A percentile compares a stretch with the other conserved stretches of the same genome.
phyloP scores from a whole-genome alignment of 495 filamentous ascomycete species.

The Neurospora terricola region DNA sequence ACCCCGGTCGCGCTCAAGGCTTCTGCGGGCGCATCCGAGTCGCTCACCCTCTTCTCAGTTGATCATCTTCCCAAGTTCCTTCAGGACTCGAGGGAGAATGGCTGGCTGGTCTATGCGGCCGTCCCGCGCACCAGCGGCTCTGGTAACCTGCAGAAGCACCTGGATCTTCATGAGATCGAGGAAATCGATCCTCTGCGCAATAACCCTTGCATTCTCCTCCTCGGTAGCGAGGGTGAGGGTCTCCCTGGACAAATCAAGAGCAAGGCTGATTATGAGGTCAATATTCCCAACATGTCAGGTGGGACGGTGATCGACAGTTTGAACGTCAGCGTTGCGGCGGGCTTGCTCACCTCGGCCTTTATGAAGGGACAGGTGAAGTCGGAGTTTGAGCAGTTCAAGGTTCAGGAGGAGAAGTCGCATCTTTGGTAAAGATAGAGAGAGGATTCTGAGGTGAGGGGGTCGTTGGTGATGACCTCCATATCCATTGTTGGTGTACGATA shows the following conservation, averaged over 20 bases:
- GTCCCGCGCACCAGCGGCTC: constrained; percentile 39
- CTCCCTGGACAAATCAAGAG: constrained; percentile 49
- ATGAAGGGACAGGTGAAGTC: constrained; percentile 22
- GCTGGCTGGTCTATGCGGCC: constrained; percentile 80
- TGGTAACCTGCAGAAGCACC: constrained; percentile 16
- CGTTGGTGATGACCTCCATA: not conserved
- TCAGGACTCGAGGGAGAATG: constrained; percentile 49
- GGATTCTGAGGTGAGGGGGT: not conserved
- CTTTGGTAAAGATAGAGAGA: constrained; percentile 11
- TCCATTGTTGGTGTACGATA: not conserved
- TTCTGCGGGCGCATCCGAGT: constrained; percentile 76
- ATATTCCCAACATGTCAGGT: constrained; percentile 34
- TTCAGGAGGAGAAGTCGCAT: constrained; percentile 9
- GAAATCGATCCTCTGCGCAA: constrained; percentile 40
- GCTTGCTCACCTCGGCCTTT: constrained; percentile 56
- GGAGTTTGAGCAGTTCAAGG: constrained; percentile 8
- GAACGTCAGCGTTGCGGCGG: constrained; percentile 81
- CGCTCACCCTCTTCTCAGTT: constrained; percentile 58
- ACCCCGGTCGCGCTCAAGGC: constrained; percentile 74
- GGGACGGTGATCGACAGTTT: constrained; percentile 58
- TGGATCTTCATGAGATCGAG: constrained; percentile 25
- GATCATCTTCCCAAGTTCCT: constrained; percentile 59
- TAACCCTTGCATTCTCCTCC: constrained; percentile 63
- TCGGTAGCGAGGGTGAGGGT: constrained; percentile 78
- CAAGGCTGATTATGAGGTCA: constrained; percentile 51